Base-by-base conservation (phyloP, 2,329 filamentous ascomycete species). In the Dactylellina cionopaga region DNA sequence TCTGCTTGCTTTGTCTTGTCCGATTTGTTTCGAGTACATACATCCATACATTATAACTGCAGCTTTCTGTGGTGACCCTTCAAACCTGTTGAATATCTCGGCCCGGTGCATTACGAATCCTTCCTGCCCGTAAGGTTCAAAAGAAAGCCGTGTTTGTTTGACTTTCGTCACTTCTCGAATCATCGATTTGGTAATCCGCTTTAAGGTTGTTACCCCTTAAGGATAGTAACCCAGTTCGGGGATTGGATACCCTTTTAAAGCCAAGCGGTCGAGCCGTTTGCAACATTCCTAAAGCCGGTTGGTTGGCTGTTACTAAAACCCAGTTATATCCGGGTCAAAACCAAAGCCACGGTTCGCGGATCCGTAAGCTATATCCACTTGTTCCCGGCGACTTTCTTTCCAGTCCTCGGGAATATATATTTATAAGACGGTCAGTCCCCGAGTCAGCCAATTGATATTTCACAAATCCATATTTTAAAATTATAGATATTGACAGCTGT, bases 281-380 rank as follows among this genome's bases (percentile, higher is more conserved):
- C 66, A 58, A 71, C 66, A 64, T 71, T 71, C 66, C 66, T 64
- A 71, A 71, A 64, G 58, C 66, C 66, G 66, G 49, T 51, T 59
- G 51, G 58, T 54, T 41, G n/a, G 29, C 39, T 47, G 49, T 44
- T 56, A 51, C 35, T 59, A 58, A 46, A 54, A 43, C 66, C 60
- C 43, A 52, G 27, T 64, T 71, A 71, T 71, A 71, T 64, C 66
- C 66, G 66, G 66, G 66, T 19, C 52, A 41, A 52, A 49, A 39
- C 25, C 49, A 41, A 33, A 46, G 25, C 56, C 49, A 41, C 25
- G 54, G 41, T 62, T 35, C 66, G 66, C 47, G 64, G 58, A 71
- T 71, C 58, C 64, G 66, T 71, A 71, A 64, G 66, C 59, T 71
- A 64, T 63, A 64, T 63, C 66, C 66, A 71, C 58, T 71, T 54